Conservation (phyloP, 2,329 filamentous ascomycete species). For the Fusarium staphyleae region DNA sequence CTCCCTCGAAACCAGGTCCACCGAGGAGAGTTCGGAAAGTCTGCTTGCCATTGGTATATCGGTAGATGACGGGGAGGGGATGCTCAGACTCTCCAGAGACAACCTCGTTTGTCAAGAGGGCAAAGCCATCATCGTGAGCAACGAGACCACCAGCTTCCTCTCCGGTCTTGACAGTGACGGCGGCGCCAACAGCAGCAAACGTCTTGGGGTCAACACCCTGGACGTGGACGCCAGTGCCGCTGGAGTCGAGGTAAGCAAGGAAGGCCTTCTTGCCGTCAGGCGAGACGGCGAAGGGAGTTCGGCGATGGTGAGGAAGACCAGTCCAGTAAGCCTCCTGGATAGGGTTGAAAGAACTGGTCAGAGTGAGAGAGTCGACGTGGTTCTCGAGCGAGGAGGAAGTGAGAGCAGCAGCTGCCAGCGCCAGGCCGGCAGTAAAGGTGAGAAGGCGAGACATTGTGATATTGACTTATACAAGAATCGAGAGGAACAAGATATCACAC, state of each 20-base stretch:
- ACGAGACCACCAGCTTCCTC: slow-evolving; percentile 68
- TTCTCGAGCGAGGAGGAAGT: slow-evolving; percentile 39
- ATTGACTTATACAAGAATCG: slow-evolving; percentile 8
- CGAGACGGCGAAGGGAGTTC: slow-evolving; percentile 68
- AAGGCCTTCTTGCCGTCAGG: slow-evolving; percentile 66
- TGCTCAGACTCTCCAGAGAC: slow-evolving; percentile 58
- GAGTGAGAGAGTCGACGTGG: slow-evolving; percentile 52
- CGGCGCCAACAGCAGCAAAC: slow-evolving; percentile 60
- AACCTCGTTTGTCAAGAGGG: slow-evolving; percentile 65
- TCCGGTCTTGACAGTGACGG: slow-evolving; percentile 59
- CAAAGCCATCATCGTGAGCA: slow-evolving; percentile 69
- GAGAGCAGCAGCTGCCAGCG: slow-evolving; percentile 39
- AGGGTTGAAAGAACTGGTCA: slow-evolving; percentile 62
- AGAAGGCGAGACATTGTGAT: slow-evolving; percentile 38
- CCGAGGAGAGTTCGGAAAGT: slow-evolving; percentile 67
- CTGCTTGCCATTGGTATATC: slow-evolving; percentile 61
- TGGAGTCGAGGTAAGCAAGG: slow-evolving; percentile 65
- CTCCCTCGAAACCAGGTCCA: slow-evolving; percentile 59
- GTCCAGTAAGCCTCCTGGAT: slow-evolving; percentile 69
- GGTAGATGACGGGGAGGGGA: slow-evolving; percentile 65
- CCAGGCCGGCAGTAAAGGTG: slow-evolving; percentile 38
- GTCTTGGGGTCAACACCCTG: slow-evolving; percentile 62
- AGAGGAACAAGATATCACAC: slow-evolving; percentile 8
- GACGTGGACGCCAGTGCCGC: slow-evolving; percentile 62
- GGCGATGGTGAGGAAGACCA: slow-evolving; percentile 64